Evolutionary conservation across 768 basidiomycete genomes (phyloP).

Genomic region (Asterophora lycoperdoides): DNA sequence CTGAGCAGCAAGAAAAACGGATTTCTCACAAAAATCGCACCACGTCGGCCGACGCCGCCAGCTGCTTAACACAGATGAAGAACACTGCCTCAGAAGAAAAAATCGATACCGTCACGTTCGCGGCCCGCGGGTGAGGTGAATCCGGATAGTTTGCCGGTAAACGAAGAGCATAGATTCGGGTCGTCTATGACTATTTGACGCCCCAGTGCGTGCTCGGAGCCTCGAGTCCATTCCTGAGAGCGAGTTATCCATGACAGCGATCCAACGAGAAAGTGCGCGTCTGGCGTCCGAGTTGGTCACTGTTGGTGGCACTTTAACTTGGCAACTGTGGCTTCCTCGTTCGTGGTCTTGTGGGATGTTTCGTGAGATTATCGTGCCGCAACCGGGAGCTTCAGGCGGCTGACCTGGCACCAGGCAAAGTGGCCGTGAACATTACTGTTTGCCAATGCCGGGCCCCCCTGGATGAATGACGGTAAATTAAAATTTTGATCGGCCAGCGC

Average conservation of each 20-base stretch:
- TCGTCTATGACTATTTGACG: no score
- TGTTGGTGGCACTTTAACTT: no score
- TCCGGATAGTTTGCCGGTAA: no score
- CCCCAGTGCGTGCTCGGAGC: no score
- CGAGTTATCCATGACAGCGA: conserved; percentile 9
- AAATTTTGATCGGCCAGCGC: not conserved
- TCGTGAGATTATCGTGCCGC: conserved; percentile 6
- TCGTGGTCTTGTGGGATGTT: not conserved
- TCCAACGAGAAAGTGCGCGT: not conserved
- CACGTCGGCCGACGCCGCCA: conserved; percentile 71
- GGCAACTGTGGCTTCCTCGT: conserved; percentile 1
- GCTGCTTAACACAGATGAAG: no score
- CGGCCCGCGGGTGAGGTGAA: no score
- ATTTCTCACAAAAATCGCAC: conserved; percentile 23
- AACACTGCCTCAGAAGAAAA: no score
- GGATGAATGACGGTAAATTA: conserved; percentile 10
- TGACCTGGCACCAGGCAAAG: conserved; percentile 4
- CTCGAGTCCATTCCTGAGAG: conserved; percentile 7
- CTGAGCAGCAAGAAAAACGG: not conserved
- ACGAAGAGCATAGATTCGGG: no score
- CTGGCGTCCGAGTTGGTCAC: no score
- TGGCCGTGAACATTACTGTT: not conserved
- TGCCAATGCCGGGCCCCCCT: conserved; percentile 1
- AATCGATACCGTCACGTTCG: no score
- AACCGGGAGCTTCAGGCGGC: not conserved